Percentiles rank a stretch among this genome's conserved stretches.
Conservation (phyloP, 1,139 yeast species). For the Sugiyamaella sp. region DNA sequence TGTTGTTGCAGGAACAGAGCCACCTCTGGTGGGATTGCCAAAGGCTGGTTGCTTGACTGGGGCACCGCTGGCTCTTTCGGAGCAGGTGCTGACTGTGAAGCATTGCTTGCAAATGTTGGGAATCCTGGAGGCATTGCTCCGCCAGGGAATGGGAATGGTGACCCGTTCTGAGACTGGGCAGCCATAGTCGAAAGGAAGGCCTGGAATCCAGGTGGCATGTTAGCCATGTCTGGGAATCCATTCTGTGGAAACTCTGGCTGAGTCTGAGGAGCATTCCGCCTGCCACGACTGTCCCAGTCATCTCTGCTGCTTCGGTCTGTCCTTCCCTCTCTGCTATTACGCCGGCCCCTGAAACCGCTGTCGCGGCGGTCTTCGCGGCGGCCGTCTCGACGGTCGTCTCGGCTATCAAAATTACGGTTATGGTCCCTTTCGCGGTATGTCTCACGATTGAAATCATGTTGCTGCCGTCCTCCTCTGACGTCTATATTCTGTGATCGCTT, state of each 20-base stretch:
- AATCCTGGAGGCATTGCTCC: constrained; percentile 9
- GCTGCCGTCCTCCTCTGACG: background rate
- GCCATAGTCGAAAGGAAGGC: constrained; percentile 28
- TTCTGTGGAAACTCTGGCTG: constrained; percentile 1
- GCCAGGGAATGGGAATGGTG: constrained; percentile 19
- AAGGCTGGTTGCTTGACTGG: background rate
- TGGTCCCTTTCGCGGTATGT: constrained; percentile 12
- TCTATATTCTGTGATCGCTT: constrained; percentile 68
- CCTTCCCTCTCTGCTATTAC: constrained; percentile 18
- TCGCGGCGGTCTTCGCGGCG: too few species aligned
- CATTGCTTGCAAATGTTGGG: background rate
- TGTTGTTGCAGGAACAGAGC: constrained; percentile 31
- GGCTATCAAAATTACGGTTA: background rate
- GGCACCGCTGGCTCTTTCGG: background rate
- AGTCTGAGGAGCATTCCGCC: too few species aligned
- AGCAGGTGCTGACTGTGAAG: background rate
- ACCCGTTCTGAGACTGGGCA: constrained; percentile 22
- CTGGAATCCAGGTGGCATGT: constrained; percentile 22
- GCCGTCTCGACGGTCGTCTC: constrained; percentile 1
- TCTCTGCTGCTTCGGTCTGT: constrained; percentile 15
- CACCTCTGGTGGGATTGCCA: constrained; percentile 24
- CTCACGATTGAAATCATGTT: constrained; percentile 8
- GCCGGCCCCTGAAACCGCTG: constrained; percentile 8
- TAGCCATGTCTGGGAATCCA: constrained; percentile 15
- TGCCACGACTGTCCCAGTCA: constrained; percentile 15